These are phyloP conservation scores for Tetrapisispora iriomotensis DNA, from an alignment of 805 yeast species.

Conservation along the genomic window DNA sequence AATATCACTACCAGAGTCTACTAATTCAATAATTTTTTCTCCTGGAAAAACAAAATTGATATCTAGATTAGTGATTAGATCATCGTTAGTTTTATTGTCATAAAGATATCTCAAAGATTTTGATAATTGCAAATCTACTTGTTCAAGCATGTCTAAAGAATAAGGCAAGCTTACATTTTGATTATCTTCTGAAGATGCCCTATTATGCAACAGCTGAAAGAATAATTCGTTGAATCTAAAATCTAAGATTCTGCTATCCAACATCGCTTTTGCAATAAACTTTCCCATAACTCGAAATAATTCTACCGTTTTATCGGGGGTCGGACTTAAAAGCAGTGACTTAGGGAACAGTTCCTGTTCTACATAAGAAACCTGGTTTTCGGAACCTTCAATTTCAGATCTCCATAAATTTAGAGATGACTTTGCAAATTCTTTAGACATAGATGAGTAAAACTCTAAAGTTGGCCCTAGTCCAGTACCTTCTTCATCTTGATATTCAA, in stretches of 20 bases:
- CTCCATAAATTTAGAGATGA: constrained; percentile 58
- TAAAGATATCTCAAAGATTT: constrained; percentile 45
- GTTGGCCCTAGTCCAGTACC: constrained; percentile 99
- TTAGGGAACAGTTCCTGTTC: constrained; percentile 62
- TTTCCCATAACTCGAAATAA: constrained; percentile 65
- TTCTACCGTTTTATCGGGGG: constrained; percentile 36
- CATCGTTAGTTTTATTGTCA: constrained; percentile 31
- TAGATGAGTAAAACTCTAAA: constrained; percentile 76
- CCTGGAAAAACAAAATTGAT: constrained; percentile 75
- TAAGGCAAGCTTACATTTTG: constrained; percentile 5
- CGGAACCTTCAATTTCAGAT: constrained; percentile 20
- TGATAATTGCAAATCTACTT: constrained; percentile 51
- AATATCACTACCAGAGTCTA: constrained; percentile 44
- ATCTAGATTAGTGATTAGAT: constrained; percentile 37
- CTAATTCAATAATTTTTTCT: constrained; percentile 42
- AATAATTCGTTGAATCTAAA: constrained; percentile 65
- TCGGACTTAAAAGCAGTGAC: constrained; percentile 37
- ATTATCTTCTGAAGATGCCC: constrained; percentile 6
- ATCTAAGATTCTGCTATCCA: constrained; percentile 84
- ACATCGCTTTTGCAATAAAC: constrained; percentile 74
- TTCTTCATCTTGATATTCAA: constrained; percentile 80
- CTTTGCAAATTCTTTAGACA: constrained; percentile 63
- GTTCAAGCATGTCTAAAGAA: constrained; percentile 32
- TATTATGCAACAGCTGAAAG: constrained; percentile 44
- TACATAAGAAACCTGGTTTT: constrained; percentile 29